Evolutionary conservation across 805 yeast species (phyloP).

Genomic region (Zygoascus bituminiphila): DNA sequence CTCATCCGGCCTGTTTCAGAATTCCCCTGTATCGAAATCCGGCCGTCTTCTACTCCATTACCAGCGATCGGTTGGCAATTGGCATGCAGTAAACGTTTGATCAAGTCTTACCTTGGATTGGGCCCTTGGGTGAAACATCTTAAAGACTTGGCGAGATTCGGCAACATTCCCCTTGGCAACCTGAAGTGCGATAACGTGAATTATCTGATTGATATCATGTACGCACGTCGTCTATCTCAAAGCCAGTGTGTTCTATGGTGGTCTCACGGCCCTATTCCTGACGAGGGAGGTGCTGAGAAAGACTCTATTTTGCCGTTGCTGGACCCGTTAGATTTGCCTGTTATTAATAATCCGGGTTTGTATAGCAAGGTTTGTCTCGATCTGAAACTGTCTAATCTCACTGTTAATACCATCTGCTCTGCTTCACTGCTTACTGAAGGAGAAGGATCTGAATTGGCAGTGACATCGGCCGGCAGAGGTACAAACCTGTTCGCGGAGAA

Average conservation of each 20-base stretch:
- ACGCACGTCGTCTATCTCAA: conserved; percentile 65
- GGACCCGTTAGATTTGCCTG: conserved; percentile 61
- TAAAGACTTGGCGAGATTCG: conserved; percentile 56
- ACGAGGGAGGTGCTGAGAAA: conserved; percentile 72
- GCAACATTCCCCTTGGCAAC: conserved; percentile 82
- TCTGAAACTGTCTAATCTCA: conserved; percentile 65
- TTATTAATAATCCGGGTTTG: conserved; percentile 67
- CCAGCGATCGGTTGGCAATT: conserved; percentile 82
- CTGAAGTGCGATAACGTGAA: conserved; percentile 68
- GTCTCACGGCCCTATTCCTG: conserved; percentile 75
- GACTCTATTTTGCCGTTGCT: conserved; percentile 43
- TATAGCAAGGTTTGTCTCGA: conserved; percentile 75
- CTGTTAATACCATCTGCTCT: conserved; percentile 78
- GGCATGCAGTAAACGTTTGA: conserved; percentile 51
- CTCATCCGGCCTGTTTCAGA: conserved; percentile 42
- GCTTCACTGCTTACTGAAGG: conserved; percentile 79
- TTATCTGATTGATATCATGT: conserved; percentile 74
- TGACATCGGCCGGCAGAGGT: conserved; percentile 30
- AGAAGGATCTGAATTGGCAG: conserved; percentile 74
- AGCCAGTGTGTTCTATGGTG: conserved; percentile 83
- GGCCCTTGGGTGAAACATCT: conserved; percentile 66
- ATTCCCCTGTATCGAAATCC: conserved; percentile 54
- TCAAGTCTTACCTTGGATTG: conserved; percentile 63
- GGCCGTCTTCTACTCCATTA: conserved; percentile 38
- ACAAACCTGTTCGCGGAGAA: conserved; percentile 57